Percentiles rank a stretch among this genome's conserved stretches.
phyloP scores from a whole-genome alignment of 495 filamentous ascomycete genomes.

The Penicillium diatomitis region DNA sequence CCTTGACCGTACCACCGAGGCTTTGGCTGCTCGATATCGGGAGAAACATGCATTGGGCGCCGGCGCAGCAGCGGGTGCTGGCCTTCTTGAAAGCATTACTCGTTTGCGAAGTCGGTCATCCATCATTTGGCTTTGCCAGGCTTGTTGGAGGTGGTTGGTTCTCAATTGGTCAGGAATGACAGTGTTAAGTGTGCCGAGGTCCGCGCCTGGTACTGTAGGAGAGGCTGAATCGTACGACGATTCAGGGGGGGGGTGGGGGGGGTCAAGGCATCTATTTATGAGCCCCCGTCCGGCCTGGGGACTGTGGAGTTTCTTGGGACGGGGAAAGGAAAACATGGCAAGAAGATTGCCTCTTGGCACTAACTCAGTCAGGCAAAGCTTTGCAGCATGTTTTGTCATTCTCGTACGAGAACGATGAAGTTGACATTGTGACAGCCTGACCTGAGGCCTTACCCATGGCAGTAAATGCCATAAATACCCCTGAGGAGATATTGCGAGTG shows the following conservation, averaged over 20 bases:
- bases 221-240: background rate
- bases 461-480: too few relatives aligned
- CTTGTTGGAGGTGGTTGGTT: too few relatives aligned
- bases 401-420: slow-evolving; percentile 4
- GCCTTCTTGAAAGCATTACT: slow-evolving; percentile 25
- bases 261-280: slow-evolving; percentile 11
- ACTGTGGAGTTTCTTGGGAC: background rate
- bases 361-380: too few relatives aligned
- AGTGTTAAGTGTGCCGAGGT: too few relatives aligned
- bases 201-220: background rate
- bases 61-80: slow-evolving; percentile 15
- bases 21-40: slow-evolving; percentile 40
- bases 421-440: too few relatives aligned
- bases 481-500: too few relatives aligned
- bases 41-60: slow-evolving; percentile 26
- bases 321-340: too few relatives aligned
- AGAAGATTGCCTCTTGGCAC: too few relatives aligned
- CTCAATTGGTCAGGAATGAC: too few relatives aligned
- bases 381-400: background rate
- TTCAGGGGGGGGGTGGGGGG: too few relatives aligned
- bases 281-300: background rate
- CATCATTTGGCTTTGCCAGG: background rate
- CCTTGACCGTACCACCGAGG: slow-evolving; percentile 8
- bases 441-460: too few relatives aligned
- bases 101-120: slow-evolving; percentile 1